phyloP scores from a whole-genome alignment of 495 filamentous ascomycete genomes.

The Hypoxylon lienhwacheense region DNA sequence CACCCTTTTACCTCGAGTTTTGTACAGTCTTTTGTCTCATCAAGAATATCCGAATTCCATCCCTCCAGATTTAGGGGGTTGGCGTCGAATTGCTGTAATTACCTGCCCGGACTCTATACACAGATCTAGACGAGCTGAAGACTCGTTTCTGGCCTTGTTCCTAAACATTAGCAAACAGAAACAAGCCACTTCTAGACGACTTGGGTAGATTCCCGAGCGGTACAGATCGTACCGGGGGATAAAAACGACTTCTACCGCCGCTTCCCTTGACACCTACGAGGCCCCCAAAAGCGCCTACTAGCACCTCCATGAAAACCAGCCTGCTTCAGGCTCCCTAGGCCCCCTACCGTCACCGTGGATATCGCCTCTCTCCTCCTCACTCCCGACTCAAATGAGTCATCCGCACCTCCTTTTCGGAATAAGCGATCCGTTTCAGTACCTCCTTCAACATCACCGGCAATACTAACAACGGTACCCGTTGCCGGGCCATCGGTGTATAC shows the following conservation, averaged over 20 bases:
- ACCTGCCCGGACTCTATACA: constrained; percentile 2
- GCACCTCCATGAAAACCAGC: constrained; percentile 38
- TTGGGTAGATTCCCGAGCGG: constrained; percentile 10
- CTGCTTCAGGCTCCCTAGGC: constrained; percentile 37
- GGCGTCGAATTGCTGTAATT: constrained; percentile 13
- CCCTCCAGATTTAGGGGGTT: constrained; percentile 22
- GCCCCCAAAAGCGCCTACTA: constrained; percentile 21
- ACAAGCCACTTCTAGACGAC: constrained; percentile 20
- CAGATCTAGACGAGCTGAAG: constrained; percentile 5
- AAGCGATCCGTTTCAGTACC: constrained; percentile 55
- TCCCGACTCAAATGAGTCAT: constrained; percentile 79
- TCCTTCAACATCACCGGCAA: constrained; percentile 42
- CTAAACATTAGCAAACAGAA: constrained; percentile 18
- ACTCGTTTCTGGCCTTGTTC: constrained; percentile 1
- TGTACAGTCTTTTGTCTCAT: constrained; percentile 16
- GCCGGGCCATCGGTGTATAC: constrained; percentile 26
- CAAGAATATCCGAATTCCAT: constrained; percentile 15
- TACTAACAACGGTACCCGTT: constrained; percentile 24
- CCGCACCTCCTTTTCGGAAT: constrained; percentile 56
- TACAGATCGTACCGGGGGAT: constrained; percentile 5
- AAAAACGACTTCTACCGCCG: constrained; percentile 6
- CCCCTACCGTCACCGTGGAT: constrained; percentile 77
- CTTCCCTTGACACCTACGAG: constrained; percentile 21
- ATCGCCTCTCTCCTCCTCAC: constrained; percentile 79
- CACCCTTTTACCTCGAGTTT: constrained; percentile 13